Base-by-base conservation (phyloP, 139 green algal genomes). In the Chlorella sp. region DNA sequence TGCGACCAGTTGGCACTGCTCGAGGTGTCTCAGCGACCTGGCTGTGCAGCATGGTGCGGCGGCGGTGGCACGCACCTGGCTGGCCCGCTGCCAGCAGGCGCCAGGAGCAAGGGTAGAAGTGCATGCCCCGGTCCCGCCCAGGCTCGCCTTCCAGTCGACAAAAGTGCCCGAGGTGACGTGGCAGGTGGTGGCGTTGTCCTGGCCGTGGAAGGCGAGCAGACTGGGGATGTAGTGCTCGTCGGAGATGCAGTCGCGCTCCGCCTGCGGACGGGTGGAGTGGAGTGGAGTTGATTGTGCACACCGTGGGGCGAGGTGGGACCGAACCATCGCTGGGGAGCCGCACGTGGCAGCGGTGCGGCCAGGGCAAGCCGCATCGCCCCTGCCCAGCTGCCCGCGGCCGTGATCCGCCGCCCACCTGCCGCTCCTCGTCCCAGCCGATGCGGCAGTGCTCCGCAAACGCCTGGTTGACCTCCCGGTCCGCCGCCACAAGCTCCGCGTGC, bases 211-310 rank as follows among this genome's bases (percentile, higher is more conserved):
- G 27, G 76, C 66, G 42, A 82, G 63, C 66, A 82, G 69, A 8
- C 53, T 63, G n/a, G 76, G 64, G 11, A 82, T 45, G 45, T 71
- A 76, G 60, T 82, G 76, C 66, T 82, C 50, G 48, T 76, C 76
- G 69, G 40, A 63, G 38, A 76, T 45, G 61, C 76, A 82, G 48
- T 76, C 67, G 12, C 76, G 59, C 21, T 74, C 8, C 31, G 23
- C 27, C 23, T 25, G 56, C 48, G 33, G 56, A 15, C 29, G 9
- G 33, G 56, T 25, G 48, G 17, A 21, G 17, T 58, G 17, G 21
- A 21, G 21, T 58, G 48, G 17, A 17, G 48, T 21, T 58, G 17
- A 58, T 21, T 58, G 48, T n/a, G 17, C 48, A 58, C 48, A 58
- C 21, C 17, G 48, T 21, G 21, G 21, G 17, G 48, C 48, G 48